Conservation (phyloP, 1,139 yeast genomes). For the Debaryomyces sp. region DNA sequence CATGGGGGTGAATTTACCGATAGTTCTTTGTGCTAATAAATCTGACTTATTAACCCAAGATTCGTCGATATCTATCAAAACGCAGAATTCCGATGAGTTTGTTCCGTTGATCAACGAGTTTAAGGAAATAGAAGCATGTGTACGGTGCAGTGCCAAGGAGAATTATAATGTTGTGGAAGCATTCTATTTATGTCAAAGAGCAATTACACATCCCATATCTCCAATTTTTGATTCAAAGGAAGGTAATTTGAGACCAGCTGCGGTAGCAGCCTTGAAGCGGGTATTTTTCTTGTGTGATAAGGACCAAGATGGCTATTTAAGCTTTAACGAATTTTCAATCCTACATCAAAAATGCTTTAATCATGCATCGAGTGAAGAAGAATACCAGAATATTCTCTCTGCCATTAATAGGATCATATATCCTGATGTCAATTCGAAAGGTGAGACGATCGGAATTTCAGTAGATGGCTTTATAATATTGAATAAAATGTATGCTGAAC, state of each 20-base stretch:
- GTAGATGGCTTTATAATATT: conserved; percentile 75
- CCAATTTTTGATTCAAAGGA: conserved; percentile 94
- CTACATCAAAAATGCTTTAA: conserved; percentile 79
- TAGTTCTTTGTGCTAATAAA: conserved; percentile 88
- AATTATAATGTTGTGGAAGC: conserved; percentile 85
- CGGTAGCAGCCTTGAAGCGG: conserved; percentile 73
- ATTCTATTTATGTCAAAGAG: conserved; percentile 87
- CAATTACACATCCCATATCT: conserved; percentile 90
- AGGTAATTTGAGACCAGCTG: conserved; percentile 76
- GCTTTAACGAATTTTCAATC: conserved; percentile 65
- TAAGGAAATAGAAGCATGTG: conserved; percentile 91
- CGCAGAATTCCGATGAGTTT: conserved; percentile 69
- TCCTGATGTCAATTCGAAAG: conserved; percentile 23
- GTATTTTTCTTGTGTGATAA: conserved; percentile 83
- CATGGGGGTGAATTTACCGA: conserved; percentile 88
- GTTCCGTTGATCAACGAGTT: conserved; percentile 85
- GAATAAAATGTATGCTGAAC: conserved; percentile 81
- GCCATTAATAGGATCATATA: conserved; percentile 29
- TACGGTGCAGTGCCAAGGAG: conserved; percentile 81
- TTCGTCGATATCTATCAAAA: conserved; percentile 25
- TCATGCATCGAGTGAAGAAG: conserved; percentile 33
- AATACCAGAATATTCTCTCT: conserved; percentile 32
- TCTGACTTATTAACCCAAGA: conserved; percentile 47
- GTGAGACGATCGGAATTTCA: conserved; percentile 55
- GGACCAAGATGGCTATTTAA: conserved; percentile 85